A percentile compares a stretch with the other conserved stretches of the same genome.
Conservation (phyloP, 129 eudicot species). For the Solidago caesia region DNA sequence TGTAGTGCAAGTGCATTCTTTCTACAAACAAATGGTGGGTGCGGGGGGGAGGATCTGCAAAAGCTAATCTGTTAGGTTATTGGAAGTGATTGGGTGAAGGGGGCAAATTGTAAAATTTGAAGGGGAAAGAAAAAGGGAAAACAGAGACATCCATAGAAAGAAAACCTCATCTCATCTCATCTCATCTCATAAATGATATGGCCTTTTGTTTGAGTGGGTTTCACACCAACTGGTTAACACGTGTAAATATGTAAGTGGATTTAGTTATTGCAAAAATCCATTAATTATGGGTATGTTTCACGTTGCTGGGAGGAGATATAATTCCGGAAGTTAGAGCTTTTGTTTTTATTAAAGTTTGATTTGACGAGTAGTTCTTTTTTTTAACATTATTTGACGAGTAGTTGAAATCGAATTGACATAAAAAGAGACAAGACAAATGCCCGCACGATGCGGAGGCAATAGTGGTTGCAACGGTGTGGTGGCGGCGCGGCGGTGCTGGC, state of each 20-base stretch:
- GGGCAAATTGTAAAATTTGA: conserved; percentile 8
- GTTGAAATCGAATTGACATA: too few species aligned
- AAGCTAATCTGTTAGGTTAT: conserved; percentile 13
- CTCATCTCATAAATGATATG: neutral
- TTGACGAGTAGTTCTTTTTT: too few species aligned
- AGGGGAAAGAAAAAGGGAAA: neutral
- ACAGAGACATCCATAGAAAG: neutral
- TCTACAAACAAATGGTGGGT: neutral
- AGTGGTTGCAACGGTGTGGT: too few species aligned
- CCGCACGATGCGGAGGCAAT: too few species aligned
- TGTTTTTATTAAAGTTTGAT: too few species aligned
- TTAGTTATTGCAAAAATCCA: too few species aligned
- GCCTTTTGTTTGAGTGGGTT: neutral
- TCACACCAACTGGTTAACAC: neutral
- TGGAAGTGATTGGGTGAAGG: neutral
- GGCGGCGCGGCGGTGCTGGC: too few species aligned
- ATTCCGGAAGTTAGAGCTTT: too few species aligned
- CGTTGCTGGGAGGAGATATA: too few species aligned
- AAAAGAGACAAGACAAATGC: too few species aligned
- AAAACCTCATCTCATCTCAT: conserved; percentile 4
- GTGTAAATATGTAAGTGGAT: neutral
- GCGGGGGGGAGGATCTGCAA: conserved; percentile 19
- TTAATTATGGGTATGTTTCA: too few species aligned
- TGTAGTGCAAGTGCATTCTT: neutral
- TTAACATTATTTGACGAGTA: too few species aligned